Conservation (phyloP, 2,329 filamentous ascomycete species). For the Colletotrichum camelliae region DNA sequence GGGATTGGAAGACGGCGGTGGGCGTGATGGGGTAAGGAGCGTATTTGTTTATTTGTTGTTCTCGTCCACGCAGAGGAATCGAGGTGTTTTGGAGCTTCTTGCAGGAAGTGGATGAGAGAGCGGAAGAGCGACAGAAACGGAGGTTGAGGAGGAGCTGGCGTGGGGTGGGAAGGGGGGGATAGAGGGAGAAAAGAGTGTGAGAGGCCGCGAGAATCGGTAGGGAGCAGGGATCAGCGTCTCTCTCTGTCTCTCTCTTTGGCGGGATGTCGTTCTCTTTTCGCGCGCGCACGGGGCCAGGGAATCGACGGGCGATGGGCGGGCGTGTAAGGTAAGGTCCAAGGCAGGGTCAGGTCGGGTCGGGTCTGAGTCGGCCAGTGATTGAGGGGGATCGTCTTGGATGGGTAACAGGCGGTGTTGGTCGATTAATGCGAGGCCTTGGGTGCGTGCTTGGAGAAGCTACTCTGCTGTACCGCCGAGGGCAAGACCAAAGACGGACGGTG, state of each 20-base stretch:
- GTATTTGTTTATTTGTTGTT: conserved; percentile 20
- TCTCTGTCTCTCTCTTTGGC: not conserved
- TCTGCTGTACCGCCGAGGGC: too few relatives aligned
- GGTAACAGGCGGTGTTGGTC: conserved; percentile 8
- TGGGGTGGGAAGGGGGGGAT: conserved; percentile 9
- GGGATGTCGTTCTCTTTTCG: not conserved
- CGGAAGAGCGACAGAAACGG: not conserved
- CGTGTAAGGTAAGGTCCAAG: not conserved
- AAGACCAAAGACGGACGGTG: too few relatives aligned
- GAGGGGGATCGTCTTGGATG: not conserved
- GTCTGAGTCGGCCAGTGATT: not conserved
- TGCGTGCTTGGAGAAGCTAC: not conserved
- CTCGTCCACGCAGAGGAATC: conserved; percentile 16
- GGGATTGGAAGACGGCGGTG: not conserved
- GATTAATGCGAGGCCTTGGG: not conserved
- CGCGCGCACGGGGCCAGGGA: conserved; percentile 5
- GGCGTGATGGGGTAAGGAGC: not conserved
- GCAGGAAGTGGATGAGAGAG: conserved; percentile 1
- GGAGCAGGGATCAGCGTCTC: conserved; percentile 4
- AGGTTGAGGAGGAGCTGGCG: not conserved
- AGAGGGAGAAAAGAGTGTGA: conserved; percentile 19
- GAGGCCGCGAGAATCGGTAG: conserved; percentile 7
- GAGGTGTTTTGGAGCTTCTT: not conserved
- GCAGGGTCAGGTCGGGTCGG: not conserved
- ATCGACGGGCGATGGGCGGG: not conserved